A percentile compares a stretch with the other conserved stretches of the same genome.
Conservation (phyloP, 1,284 basidiomycete genomes). For the Prillingera fragicola region DNA sequence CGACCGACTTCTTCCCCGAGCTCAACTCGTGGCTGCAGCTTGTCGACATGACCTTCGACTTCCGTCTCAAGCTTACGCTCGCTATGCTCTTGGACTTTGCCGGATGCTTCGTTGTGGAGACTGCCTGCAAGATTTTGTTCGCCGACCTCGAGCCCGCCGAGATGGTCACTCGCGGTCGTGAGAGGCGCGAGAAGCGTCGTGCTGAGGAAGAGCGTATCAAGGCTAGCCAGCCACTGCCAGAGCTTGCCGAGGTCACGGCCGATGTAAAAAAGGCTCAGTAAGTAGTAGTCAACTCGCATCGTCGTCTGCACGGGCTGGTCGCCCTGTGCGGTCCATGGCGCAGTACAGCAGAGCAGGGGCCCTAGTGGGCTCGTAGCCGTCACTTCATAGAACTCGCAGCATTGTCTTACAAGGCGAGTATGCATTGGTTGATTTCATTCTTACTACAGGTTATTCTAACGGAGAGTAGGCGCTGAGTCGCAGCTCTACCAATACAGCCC, state of each 20-base stretch:
- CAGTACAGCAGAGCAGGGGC: too few species aligned
- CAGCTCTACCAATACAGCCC: too few species aligned
- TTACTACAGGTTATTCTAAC: too few species aligned
- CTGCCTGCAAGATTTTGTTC: constrained; percentile 76
- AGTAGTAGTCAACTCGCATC: too few species aligned
- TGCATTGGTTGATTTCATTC: too few species aligned
- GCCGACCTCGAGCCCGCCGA: constrained; percentile 79
- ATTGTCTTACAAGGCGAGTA: too few species aligned
- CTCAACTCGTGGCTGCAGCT: constrained; percentile 95
- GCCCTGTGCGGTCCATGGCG: too few species aligned
- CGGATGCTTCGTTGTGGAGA: constrained; percentile 81
- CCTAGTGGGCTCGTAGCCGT: too few species aligned
- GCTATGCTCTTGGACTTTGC: constrained; percentile 84
- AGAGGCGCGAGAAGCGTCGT: constrained; percentile 57
- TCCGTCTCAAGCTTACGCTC: constrained; percentile 68
- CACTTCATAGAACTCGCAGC: too few species aligned
- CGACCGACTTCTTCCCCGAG: constrained; percentile 90
- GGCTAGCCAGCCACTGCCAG: constrained; percentile 13
- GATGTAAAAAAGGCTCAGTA: constrained; percentile 23
- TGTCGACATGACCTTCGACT: constrained; percentile 81
- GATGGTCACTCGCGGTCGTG: constrained; percentile 75
- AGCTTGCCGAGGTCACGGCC: constrained; percentile 15
- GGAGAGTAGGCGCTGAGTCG: too few species aligned
- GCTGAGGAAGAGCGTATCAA: constrained; percentile 34
- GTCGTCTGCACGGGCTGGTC: too few species aligned